A percentile compares a stretch with the other conserved stretches of the same genome.
Conservation (phyloP, 805 yeast genomes). For the Candida broadrunensis region DNA sequence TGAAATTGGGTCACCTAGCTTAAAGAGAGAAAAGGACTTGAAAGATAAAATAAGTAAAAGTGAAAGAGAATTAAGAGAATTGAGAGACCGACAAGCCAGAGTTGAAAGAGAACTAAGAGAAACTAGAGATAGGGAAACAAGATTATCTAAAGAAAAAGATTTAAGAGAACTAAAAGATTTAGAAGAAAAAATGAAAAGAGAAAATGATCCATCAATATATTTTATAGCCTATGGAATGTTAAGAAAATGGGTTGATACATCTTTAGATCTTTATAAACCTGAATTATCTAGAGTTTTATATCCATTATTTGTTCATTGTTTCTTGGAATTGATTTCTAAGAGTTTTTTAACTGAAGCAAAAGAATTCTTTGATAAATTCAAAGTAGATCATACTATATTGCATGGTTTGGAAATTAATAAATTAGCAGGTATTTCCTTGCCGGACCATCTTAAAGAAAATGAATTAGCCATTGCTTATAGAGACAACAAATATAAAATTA, state of each 20-base stretch:
- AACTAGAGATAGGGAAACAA: slow-evolving; percentile 33
- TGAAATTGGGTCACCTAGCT: slow-evolving; percentile 17
- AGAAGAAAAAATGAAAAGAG: slow-evolving; percentile 43
- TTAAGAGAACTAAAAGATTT: slow-evolving; percentile 35
- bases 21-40: slow-evolving; percentile 23
- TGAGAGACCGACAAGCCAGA: slow-evolving; percentile 29
- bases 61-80: slow-evolving; percentile 34
- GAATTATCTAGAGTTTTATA: slow-evolving; percentile 80
- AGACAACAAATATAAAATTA: slow-evolving; percentile 67
- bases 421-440: slow-evolving; percentile 69
- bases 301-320: slow-evolving; percentile 91
- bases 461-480: slow-evolving; percentile 75
- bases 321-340: slow-evolving; percentile 71
- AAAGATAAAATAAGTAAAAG: slow-evolving; percentile 21
- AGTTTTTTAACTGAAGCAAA: slow-evolving; percentile 62
- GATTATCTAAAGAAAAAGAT: slow-evolving; percentile 38
- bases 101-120: slow-evolving; percentile 39
- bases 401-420: slow-evolving; percentile 77
- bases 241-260: slow-evolving; percentile 85
- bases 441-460: slow-evolving; percentile 81
- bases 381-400: slow-evolving; percentile 65
- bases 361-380: slow-evolving; percentile 70
- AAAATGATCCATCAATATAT: slow-evolving; percentile 67
- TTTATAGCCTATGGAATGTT: slow-evolving; percentile 77
- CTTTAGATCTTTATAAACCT: slow-evolving; percentile 86